phyloP scores from a whole-genome alignment of 306 rosid species.

The Argentina anserina region DNA sequence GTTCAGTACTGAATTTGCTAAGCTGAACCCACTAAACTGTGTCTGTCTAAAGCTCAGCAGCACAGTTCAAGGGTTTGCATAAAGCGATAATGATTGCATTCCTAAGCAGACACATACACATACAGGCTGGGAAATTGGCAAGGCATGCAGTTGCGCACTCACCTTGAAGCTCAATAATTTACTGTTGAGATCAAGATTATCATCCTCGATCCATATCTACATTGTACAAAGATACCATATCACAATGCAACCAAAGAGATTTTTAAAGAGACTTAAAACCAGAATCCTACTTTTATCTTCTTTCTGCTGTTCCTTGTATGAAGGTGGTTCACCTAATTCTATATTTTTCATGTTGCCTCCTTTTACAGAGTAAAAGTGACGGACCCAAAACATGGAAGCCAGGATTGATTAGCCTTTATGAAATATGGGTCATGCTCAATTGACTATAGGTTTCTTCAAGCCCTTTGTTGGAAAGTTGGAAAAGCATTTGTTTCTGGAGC shows the following conservation, averaged over 20 bases:
- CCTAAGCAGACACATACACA: constrained; percentile 2
- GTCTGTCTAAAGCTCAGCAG: constrained; percentile 37
- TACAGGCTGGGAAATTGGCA: constrained; percentile 1
- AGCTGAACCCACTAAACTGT: constrained; percentile 26
- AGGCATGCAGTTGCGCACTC: constrained; percentile 21
- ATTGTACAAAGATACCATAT: not conserved
- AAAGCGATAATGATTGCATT: constrained; percentile 38
- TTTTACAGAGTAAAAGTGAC: not conserved
- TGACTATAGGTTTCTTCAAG: not conserved
- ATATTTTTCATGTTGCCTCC: not conserved
- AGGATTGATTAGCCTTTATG: not conserved
- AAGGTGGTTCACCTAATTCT: not conserved
- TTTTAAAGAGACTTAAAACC: not conserved
- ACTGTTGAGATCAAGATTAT: constrained; percentile 1
- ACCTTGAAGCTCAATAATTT: constrained; percentile 6
- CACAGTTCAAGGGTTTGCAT: constrained; percentile 2
- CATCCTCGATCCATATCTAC: not conserved
- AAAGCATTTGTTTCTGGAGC: constrained; percentile 3
- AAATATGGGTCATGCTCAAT: not conserved
- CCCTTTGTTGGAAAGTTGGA: not conserved
- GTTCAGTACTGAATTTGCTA: not conserved
- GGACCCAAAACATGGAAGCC: not conserved
- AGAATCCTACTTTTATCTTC: too few species aligned
- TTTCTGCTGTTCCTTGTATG: not conserved
- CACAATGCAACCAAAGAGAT: not conserved